Percentiles rank a stretch among this genome's conserved stretches.
phyloP scores from a whole-genome alignment of 371 early-diverging fungal genomes.

The Mycotypha africana region DNA sequence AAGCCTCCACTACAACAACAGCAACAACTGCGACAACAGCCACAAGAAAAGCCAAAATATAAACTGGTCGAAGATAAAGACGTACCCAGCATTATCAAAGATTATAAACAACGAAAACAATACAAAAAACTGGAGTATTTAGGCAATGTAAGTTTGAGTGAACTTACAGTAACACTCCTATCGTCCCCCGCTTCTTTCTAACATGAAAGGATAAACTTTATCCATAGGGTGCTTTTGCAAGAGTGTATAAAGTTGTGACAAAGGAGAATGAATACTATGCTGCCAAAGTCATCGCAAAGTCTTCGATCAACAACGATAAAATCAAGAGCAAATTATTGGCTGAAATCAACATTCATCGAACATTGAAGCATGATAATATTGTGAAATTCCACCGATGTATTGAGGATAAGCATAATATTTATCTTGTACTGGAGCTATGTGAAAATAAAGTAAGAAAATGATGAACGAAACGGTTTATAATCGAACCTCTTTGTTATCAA shows the following conservation, averaged over 20 bases:
- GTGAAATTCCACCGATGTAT: conserved; percentile 84
- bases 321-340: conserved; percentile 67
- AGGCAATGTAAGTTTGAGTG: conserved; percentile 11
- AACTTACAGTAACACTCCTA: too few species aligned
- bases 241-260: conserved; percentile 66
- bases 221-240: conserved; percentile 94
- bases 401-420: conserved; percentile 86
- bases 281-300: conserved; percentile 76
- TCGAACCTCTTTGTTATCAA: background rate
- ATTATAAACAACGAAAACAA: background rate
- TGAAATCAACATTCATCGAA: conserved; percentile 88
- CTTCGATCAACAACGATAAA: conserved; percentile 50
- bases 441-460: conserved; percentile 65
- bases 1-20: too few species aligned
- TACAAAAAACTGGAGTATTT: conserved; percentile 9
- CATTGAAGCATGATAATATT: conserved; percentile 76
- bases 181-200: too few species aligned
- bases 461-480: too few species aligned
- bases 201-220: too few species aligned
- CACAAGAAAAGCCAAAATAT: background rate
- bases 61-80: conserved; percentile 10
- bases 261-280: conserved; percentile 51
- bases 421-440: conserved; percentile 95
- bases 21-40: background rate
- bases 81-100: conserved; percentile 8